Evolutionary conservation across 2,329 filamentous ascomycete genomes (phyloP).

Genomic region (Nemania sp.): DNA sequence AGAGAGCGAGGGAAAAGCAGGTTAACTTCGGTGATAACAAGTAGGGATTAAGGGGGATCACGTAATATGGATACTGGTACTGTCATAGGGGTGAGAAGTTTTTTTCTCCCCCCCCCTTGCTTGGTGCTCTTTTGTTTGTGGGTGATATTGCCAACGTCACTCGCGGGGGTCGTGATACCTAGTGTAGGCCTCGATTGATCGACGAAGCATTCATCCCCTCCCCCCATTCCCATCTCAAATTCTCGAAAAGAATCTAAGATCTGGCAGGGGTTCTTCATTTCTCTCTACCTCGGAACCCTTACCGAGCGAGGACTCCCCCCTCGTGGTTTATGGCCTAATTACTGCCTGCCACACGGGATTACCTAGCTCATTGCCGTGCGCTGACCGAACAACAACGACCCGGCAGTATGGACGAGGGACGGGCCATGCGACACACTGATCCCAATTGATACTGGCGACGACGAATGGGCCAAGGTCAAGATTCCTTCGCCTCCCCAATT

Average conservation of each 20-base stretch:
- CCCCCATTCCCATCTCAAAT: background rate
- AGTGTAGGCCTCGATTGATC: slow-evolving; percentile 23
- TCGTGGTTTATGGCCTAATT: too few relatives aligned
- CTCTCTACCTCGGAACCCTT: slow-evolving; percentile 32
- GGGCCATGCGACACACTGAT: slow-evolving; percentile 26
- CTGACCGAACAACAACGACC: slow-evolving; percentile 33
- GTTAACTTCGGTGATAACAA: background rate
- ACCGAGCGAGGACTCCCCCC: too few relatives aligned
- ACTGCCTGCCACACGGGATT: slow-evolving; percentile 28
- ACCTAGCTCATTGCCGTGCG: slow-evolving; percentile 33
- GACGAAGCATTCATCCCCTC: slow-evolving; percentile 14
- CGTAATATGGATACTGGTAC: background rate
- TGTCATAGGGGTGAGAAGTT: too few relatives aligned
- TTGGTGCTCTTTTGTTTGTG: slow-evolving; percentile 8
- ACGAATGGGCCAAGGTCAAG: slow-evolving; percentile 5
- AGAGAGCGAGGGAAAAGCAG: background rate
- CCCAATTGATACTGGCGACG: background rate
- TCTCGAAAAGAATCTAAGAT: slow-evolving; percentile 31
- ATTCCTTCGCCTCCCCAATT: background rate
- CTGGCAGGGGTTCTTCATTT: background rate
- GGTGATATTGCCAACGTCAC: slow-evolving; percentile 12
- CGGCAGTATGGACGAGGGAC: slow-evolving; percentile 36
- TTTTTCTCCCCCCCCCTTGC: background rate
- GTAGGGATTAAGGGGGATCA: background rate
- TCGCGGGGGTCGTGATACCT: slow-evolving; percentile 10